phyloP scores from a whole-genome alignment of 495 filamentous ascomycete genomes.

The Pseudotulostoma volvatum region DNA sequence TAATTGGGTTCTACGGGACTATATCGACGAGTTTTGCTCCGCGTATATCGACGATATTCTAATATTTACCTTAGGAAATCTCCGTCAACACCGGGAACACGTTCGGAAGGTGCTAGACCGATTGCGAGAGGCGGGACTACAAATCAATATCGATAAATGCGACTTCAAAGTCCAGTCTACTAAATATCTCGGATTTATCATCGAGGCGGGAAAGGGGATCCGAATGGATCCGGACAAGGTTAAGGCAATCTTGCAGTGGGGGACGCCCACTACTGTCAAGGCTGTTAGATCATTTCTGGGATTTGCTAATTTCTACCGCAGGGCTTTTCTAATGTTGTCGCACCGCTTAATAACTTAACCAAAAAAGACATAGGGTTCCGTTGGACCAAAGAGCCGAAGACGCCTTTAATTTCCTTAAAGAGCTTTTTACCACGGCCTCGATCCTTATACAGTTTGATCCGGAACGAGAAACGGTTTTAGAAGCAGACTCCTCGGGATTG shows the following conservation, averaged over 20 bases:
- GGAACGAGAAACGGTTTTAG: constrained; percentile 6
- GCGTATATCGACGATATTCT: constrained; percentile 18
- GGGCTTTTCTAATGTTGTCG: constrained; percentile 8
- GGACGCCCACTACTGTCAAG: constrained; percentile 7
- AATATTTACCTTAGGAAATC: constrained; percentile 7
- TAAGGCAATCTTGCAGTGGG: constrained; percentile 13
- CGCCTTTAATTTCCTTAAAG: constrained; percentile 49
- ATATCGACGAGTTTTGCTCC: constrained; percentile 15
- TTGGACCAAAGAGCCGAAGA: constrained; percentile 43
- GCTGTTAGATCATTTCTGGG: constrained; percentile 10
- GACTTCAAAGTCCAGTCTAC: too few species aligned
- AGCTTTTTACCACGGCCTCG: constrained; percentile 3
- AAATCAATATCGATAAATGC: too few species aligned
- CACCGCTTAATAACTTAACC: constrained; percentile 5
- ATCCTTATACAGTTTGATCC: constrained; percentile 13
- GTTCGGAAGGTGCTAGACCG: constrained; percentile 11
- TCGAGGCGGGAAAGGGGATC: constrained; percentile 7
- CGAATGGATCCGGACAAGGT: too few species aligned
- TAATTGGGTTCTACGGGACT: constrained; percentile 3
- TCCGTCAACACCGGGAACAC: constrained; percentile 9
- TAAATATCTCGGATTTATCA: too few species aligned
- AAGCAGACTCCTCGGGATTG: constrained; percentile 12
- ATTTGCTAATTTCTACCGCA: too few species aligned
- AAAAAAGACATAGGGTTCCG: constrained; percentile 8
- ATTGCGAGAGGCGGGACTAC: too few species aligned